Conservation (phyloP, 306 rosid species). For the Prunus salicina region DNA sequence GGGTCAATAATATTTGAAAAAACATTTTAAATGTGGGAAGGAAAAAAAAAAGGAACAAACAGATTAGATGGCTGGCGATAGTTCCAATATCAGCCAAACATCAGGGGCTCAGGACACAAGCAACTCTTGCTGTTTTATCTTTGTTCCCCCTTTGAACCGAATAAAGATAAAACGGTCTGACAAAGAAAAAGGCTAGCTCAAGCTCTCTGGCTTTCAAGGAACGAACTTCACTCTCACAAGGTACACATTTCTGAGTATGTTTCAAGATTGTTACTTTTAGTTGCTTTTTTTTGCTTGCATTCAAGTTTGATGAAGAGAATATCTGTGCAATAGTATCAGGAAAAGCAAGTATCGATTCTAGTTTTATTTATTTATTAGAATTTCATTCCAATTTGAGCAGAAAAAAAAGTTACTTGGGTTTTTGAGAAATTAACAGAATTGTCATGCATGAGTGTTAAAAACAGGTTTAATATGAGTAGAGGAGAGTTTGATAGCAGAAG, state of each 20-base stretch:
- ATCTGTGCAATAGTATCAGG: background rate
- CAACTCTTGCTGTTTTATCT: constrained; percentile 25
- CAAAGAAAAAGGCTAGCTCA: background rate
- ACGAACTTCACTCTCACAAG: background rate
- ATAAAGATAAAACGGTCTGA: background rate
- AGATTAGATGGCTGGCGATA: constrained; percentile 40
- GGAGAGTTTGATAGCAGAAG: constrained; percentile 35
- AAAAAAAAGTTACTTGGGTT: background rate
- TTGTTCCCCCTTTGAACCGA: constrained; percentile 2
- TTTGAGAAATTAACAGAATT: background rate
- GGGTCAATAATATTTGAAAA: constrained; percentile 31
- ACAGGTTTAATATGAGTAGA: constrained; percentile 53
- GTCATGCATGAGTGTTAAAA: background rate
- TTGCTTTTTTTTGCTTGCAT: background rate
- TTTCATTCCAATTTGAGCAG: background rate
- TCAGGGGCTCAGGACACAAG: constrained; percentile 19
- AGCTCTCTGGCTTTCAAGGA: background rate
- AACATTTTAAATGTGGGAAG: constrained; percentile 1
- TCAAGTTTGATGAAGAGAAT: background rate
- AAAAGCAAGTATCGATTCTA: no score
- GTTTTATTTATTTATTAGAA: background rate
- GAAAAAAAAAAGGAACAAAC: constrained; percentile 5
- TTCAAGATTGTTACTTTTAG: background rate
- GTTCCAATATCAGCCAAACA: constrained; percentile 52
- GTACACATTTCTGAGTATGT: background rate